These are phyloP conservation scores for Aspergillus glaucus DNA, from an alignment of 2,329 filamentous ascomycete genomes.

Conservation along the genomic window DNA sequence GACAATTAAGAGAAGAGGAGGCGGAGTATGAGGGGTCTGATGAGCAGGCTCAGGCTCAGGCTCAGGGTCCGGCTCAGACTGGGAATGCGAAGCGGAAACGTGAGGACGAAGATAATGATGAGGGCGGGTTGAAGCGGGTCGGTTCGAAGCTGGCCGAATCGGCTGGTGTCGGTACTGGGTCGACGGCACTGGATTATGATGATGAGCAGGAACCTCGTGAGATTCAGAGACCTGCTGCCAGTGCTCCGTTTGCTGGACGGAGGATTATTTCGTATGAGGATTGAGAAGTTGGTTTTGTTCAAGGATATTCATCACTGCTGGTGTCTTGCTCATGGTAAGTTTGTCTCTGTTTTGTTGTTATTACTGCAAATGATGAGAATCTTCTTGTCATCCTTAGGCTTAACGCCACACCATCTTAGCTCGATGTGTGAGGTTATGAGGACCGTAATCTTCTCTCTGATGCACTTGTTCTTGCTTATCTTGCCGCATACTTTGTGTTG, in stretches of 20 bases:
- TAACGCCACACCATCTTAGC: slow-evolving; percentile 46
- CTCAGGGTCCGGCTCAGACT: background rate
- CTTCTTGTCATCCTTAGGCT: slow-evolving; percentile 93
- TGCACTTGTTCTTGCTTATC: background rate
- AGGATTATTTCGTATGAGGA: slow-evolving; percentile 34
- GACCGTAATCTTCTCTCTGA: slow-evolving; percentile 46
- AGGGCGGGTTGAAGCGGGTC: background rate
- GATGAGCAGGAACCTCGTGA: slow-evolving; percentile 8
- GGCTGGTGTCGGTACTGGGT: slow-evolving; percentile 14
- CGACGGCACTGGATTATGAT: slow-evolving; percentile 44
- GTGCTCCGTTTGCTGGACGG: slow-evolving; percentile 19
- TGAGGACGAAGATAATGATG: background rate
- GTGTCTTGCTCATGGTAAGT: background rate
- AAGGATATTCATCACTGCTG: background rate
- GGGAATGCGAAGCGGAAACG: background rate
- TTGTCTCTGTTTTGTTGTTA: background rate
- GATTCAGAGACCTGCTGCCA: background rate
- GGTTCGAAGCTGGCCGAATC: background rate
- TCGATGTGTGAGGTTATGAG: slow-evolving; percentile 37
- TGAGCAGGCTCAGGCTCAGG: slow-evolving; percentile 1
- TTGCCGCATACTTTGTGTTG: background rate
- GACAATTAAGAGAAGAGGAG: slow-evolving; percentile 29
- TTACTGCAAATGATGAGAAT: slow-evolving; percentile 57
- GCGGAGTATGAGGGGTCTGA: slow-evolving; percentile 13
- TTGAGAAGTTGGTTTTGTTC: slow-evolving; percentile 11